Evolutionary conservation across 2,329 filamentous ascomycete species (phyloP), one percentile per base, ranked within the genome.

Genomic region (Colletotrichum euphorbiae): DNA sequence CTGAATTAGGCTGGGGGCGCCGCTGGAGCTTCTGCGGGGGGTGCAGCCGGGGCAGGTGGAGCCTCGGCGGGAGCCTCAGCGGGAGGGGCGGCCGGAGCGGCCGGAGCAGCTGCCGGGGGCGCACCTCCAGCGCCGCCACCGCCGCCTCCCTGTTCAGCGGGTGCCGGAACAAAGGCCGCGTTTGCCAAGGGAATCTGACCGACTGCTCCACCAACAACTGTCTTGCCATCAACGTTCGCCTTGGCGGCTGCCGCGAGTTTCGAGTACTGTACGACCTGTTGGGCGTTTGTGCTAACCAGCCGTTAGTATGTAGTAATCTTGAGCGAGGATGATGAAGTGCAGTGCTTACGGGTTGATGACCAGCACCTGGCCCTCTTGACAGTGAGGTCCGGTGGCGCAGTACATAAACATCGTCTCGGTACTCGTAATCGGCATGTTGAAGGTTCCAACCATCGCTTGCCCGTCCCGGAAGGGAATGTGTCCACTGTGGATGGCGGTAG

Each of bases 341-440:
- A 31, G 3, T 15, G 72, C 78, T 68, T 63, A 80, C 79, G 81
- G 80, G 66, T 87, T 87, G 43, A 87, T 80, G 6, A 84, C 79
- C 76, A 84, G 80, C 31, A 83, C 80, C 78, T 86, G 85, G 7
- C 84, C 84, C 8, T 72, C 73, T 71, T 85, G 81, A 51, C 85
- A 87, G 66, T 87, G 84, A 3, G 80, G 80, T 0, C 76, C 80
- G 2, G 81, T 81, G 0, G 83, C 82, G 64, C 84, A 87, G 73
- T 86, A 87, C 36, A 84, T 69, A 73, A 83, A 87, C 66, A 86
- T 80, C 6, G 84, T 78, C 2, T 81, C 77, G 0, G 80, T 77
- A 65, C 77, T 79, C 31, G 78, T 80, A 17, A 87, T 74, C 11
- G 78, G 77, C 73, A 87, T 79, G 64, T 79, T 83, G 72, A 85